Conservation (phyloP, 345 rosid species). For the Acer saccharum region DNA sequence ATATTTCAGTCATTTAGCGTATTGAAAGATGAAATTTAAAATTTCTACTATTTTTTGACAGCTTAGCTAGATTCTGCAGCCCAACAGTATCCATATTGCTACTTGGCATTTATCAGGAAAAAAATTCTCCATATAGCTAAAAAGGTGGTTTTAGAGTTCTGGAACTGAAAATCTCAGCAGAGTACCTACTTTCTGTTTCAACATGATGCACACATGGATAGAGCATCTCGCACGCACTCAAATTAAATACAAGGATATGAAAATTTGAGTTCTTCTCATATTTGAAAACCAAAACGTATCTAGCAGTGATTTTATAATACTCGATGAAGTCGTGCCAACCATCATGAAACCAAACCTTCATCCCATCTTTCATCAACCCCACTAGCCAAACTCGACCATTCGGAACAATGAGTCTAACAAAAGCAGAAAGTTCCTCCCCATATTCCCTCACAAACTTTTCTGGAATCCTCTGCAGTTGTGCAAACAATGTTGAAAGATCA, state of each 20-base stretch:
- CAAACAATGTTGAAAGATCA: neutral
- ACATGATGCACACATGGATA: slow-evolving; percentile 23
- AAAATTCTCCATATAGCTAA: too few relatives aligned
- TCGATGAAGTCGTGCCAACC: slow-evolving; percentile 38
- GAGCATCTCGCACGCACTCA: slow-evolving; percentile 38
- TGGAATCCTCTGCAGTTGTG: slow-evolving; percentile 42
- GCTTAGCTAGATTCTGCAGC: too few relatives aligned
- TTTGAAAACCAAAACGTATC: slow-evolving; percentile 39
- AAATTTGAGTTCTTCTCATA: slow-evolving; percentile 38
- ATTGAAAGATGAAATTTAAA: too few relatives aligned
- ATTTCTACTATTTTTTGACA: too few relatives aligned
- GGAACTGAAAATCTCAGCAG: too few relatives aligned
- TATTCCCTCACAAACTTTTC: slow-evolving; percentile 32
- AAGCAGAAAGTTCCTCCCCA: slow-evolving; percentile 36
- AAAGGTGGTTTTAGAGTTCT: too few relatives aligned
- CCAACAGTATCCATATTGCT: too few relatives aligned
- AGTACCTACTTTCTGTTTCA: neutral
- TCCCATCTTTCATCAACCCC: slow-evolving; percentile 26
- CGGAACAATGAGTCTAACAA: slow-evolving; percentile 31
- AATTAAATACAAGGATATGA: slow-evolving; percentile 32
- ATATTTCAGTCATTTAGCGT: too few relatives aligned
- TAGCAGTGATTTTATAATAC: slow-evolving; percentile 33
- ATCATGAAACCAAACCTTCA: slow-evolving; percentile 39
- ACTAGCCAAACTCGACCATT: slow-evolving; percentile 41
- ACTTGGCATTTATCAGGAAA: too few relatives aligned